Conservation (phyloP, 2,329 filamentous ascomycete genomes). For the Neoarthrinium moseri region DNA sequence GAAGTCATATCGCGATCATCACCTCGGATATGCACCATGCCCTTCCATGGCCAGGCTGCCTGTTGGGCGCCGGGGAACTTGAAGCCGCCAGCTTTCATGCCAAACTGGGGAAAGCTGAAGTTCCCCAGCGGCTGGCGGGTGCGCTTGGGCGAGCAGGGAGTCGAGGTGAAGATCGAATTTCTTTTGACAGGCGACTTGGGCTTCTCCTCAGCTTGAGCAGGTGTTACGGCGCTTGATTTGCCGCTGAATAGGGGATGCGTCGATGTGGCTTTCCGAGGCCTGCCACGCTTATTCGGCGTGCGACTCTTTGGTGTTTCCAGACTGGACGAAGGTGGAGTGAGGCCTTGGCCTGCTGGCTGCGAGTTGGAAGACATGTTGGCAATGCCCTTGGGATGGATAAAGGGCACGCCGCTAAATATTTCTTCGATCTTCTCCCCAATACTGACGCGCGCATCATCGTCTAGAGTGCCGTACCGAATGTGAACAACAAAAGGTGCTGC, state of each 20-base stretch:
- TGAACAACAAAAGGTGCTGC: conserved; percentile 44
- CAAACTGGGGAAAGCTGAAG: conserved; percentile 39
- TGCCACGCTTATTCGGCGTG: not conserved
- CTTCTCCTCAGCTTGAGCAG: conserved; percentile 22
- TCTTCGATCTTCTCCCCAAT: conserved; percentile 62
- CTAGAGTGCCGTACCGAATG: conserved; percentile 60
- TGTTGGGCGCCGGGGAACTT: conserved; percentile 67
- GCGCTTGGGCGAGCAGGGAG: conserved; percentile 51
- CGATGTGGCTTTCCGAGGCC: conserved; percentile 19
- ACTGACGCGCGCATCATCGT: conserved; percentile 39
- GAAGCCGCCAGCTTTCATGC: conserved; percentile 41
- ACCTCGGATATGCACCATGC: conserved; percentile 63
- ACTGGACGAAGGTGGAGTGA: not conserved
- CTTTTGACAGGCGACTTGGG: conserved; percentile 29
- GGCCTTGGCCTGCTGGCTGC: not conserved
- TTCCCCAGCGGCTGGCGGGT: conserved; percentile 27
- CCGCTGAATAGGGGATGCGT: conserved; percentile 67
- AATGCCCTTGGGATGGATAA: conserved; percentile 14
- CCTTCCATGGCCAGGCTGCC: conserved; percentile 70
- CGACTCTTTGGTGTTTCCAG: not conserved
- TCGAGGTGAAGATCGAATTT: conserved; percentile 47
- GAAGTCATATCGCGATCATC: conserved; percentile 8
- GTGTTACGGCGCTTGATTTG: conserved; percentile 36
- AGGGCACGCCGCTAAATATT: conserved; percentile 48
- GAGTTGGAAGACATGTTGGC: no score